Base-by-base conservation (phyloP, 371 early-diverging fungal species). In the Polyrhizophydium stewartii region DNA sequence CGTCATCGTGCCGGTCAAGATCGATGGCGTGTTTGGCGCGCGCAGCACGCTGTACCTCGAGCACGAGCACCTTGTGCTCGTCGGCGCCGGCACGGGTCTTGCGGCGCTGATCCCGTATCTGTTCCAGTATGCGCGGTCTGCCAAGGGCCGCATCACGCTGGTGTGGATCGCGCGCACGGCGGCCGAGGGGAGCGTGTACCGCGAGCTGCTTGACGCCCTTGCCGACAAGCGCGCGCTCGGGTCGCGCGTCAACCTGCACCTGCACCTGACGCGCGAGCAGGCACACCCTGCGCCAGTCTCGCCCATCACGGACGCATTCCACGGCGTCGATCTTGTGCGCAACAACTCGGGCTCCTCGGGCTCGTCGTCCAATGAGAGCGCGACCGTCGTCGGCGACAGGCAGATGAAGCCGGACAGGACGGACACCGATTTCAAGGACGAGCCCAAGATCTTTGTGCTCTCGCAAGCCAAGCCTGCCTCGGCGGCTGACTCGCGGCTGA, bases 41-140 rank as follows among this genome's bases (percentile, higher is more conserved):
- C 28, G 60, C 21, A 1, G 25, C 41, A 62, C 19, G 6, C 2
- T 21, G 43, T 61, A 66, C 51, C 58, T 58, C 31, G 40, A 6
- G 1, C 35, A 56, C 62, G 9, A 31, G 24, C n/a, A 27, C 33
- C 40, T 66, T 2, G 60, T 67, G 12, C 21, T 57, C 25, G 60
- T 67, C 19, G 67, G 45, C 24, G 67, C 32, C 33, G 67, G 67
- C 17, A 64, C 67, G 3, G 67, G 67, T 22, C 51, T 67, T 30
- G 63, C 59, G 2, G 64, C 67, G 3, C 35, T 67, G 40, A 40
- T 53, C 41, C 64, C 67, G 17, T 67, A 58, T 43, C 30, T 57
- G 33, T 12, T 37, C 9, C 59, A 56, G 50, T 64, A 60, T 41
- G 37, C 53, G 1, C 49, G 51, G 2, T n/a, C 38, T 5, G 43